Conservation (phyloP, 495 filamentous ascomycete genomes). For the Cryomyces minteri region DNA sequence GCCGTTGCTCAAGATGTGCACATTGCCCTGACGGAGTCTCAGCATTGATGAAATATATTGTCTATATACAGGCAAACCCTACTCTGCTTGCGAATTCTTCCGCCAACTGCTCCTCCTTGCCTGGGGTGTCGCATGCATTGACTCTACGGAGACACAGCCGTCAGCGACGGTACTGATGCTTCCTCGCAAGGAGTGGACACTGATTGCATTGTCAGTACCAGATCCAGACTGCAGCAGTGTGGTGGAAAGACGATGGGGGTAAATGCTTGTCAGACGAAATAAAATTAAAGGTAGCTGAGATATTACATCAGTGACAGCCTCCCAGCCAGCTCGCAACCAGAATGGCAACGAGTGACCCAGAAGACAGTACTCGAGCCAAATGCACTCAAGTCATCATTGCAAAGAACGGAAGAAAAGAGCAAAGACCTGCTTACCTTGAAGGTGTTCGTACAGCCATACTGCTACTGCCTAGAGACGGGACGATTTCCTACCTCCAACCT, state of each 20-base stretch:
- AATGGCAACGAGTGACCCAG: constrained; percentile 25
- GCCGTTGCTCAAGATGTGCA: constrained; percentile 73
- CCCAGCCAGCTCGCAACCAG: constrained; percentile 26
- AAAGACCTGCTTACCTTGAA: not conserved
- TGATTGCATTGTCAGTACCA: not conserved
- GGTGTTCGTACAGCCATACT: not conserved
- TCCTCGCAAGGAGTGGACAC: not conserved
- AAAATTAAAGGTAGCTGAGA: constrained; percentile 83
- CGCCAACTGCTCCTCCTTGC: constrained; percentile 58
- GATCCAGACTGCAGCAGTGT: not conserved
- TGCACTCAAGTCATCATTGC: constrained; percentile 98
- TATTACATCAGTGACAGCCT: constrained; percentile 80
- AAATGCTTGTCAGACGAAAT: constrained; percentile 53
- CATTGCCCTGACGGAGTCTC: constrained; percentile 43
- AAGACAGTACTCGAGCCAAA: constrained; percentile 95
- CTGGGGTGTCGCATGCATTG: constrained; percentile 80
- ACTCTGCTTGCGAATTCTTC: constrained; percentile 61
- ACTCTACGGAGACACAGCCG: constrained; percentile 35
- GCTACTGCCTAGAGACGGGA: not conserved
- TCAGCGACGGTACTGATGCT: not conserved
- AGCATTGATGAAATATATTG: constrained; percentile 27
- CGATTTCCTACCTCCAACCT: constrained; percentile 75
- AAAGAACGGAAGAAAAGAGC: constrained; percentile 4
- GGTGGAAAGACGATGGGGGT: not conserved
- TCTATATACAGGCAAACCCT: constrained; percentile 20